A percentile compares a stretch with the other conserved stretches of the same genome.
phyloP scores from a whole-genome alignment of 805 yeast species.

The Starmerella asiatica region DNA sequence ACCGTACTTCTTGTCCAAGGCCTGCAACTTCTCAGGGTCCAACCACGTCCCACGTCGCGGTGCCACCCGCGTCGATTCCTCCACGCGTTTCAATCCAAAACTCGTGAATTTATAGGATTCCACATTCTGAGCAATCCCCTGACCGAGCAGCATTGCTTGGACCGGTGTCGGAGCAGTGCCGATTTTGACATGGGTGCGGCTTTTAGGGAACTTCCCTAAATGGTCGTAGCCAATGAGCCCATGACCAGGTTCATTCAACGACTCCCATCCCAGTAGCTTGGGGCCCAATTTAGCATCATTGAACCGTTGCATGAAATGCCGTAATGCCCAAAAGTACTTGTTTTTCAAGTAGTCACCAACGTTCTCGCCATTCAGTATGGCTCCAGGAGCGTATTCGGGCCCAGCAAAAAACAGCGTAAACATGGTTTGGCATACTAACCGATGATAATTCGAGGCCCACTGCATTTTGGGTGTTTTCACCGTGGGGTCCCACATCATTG shows the following conservation, averaged over 20 bases:
- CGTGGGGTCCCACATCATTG: slow-evolving; percentile 50
- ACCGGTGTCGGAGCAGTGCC: slow-evolving; percentile 76
- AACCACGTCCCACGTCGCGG: slow-evolving; percentile 63
- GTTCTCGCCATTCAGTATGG: slow-evolving; percentile 53
- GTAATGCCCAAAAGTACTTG: slow-evolving; percentile 44
- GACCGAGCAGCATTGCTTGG: slow-evolving; percentile 61
- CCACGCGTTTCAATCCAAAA: slow-evolving; percentile 57
- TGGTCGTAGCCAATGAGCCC: slow-evolving; percentile 58
- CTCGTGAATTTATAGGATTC: slow-evolving; percentile 58
- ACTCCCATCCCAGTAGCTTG: slow-evolving; percentile 60
- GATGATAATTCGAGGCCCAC: slow-evolving; percentile 76
- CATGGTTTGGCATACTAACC: slow-evolving; percentile 70
- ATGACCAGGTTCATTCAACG: slow-evolving; percentile 69
- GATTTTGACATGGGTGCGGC: slow-evolving; percentile 40
- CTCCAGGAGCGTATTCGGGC: slow-evolving; percentile 56
- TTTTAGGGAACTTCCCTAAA: slow-evolving; percentile 27
- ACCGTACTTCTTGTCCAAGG: slow-evolving; percentile 49
- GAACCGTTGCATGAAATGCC: slow-evolving; percentile 36
- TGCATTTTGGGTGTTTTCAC: slow-evolving; percentile 49
- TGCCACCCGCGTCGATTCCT: slow-evolving; percentile 43
- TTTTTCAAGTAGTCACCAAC: slow-evolving; percentile 65
- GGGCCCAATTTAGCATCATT: slow-evolving; percentile 24
- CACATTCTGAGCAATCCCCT: slow-evolving; percentile 57
- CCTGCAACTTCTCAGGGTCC: slow-evolving; percentile 30
- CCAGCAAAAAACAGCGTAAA: slow-evolving; percentile 80